phyloP scores from a whole-genome alignment of 495 filamentous ascomycete genomes.

The Neurospora sp. region DNA sequence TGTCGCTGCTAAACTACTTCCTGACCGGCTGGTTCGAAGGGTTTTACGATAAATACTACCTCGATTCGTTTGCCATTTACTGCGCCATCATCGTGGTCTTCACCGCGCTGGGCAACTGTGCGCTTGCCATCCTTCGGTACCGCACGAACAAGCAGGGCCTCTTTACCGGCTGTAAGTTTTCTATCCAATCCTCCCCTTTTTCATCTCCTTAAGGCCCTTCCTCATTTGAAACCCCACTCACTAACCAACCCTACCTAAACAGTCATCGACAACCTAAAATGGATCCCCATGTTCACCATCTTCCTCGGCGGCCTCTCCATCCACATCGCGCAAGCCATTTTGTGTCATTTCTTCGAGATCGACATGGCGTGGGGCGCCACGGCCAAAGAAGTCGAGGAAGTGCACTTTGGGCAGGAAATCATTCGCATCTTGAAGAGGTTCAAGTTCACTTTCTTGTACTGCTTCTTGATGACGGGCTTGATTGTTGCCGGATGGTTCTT shows the following conservation, averaged over 20 bases:
- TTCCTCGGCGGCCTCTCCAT: slow-evolving; percentile 57
- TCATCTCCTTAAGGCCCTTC: not conserved
- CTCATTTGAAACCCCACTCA: not conserved
- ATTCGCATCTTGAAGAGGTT: slow-evolving; percentile 46
- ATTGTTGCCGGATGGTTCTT: slow-evolving; percentile 38
- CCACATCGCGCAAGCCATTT: slow-evolving; percentile 51
- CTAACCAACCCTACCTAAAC: not conserved
- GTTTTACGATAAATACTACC: slow-evolving; percentile 50
- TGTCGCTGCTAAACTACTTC: slow-evolving; percentile 58
- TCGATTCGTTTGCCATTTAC: slow-evolving; percentile 51
- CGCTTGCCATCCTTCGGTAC: slow-evolving; percentile 45
- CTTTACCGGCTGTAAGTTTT: slow-evolving; percentile 25
- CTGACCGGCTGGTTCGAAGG: slow-evolving; percentile 51
- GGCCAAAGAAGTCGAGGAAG: slow-evolving; percentile 51
- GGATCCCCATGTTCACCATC: slow-evolving; percentile 49
- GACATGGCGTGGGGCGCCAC: slow-evolving; percentile 56
- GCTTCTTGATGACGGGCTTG: slow-evolving; percentile 30
- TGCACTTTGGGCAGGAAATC: slow-evolving; percentile 51
- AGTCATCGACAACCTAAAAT: slow-evolving; percentile 54
- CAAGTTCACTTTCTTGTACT: slow-evolving; percentile 50
- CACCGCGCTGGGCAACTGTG: slow-evolving; percentile 43
- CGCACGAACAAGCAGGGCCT: slow-evolving; percentile 35
- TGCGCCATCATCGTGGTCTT: slow-evolving; percentile 48
- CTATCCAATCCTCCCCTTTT: not conserved
- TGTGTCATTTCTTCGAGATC: slow-evolving; percentile 52